Evolutionary conservation across 805 yeast species (phyloP).

Genomic region (Ogataea paradorogensis): DNA sequence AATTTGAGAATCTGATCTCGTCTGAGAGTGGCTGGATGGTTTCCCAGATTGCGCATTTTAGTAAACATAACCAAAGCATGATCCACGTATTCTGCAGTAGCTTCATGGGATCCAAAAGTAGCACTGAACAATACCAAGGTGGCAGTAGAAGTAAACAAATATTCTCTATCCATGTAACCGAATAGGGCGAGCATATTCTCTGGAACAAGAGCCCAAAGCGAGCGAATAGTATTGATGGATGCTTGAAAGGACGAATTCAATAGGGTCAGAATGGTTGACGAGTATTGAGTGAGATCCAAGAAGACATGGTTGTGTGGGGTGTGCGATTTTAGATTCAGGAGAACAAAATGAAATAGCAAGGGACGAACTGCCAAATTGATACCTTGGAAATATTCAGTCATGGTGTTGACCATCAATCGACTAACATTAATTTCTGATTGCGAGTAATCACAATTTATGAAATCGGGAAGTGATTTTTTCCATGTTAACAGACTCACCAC

Average conservation of each 20-base stretch:
- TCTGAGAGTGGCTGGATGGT: conserved; percentile 75
- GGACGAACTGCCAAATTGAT: conserved; percentile 78
- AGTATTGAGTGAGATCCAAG: conserved; percentile 64
- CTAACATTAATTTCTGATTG: conserved; percentile 54
- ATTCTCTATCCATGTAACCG: conserved; percentile 87
- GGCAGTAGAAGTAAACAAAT: conserved; percentile 72
- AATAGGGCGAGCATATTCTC: conserved; percentile 81
- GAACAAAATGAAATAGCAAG: conserved; percentile 69
- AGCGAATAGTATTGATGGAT: conserved; percentile 69
- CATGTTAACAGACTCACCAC: conserved; percentile 65
- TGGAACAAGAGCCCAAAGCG: conserved; percentile 70
- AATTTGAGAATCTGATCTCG: conserved; percentile 68
- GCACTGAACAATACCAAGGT: conserved; percentile 71
- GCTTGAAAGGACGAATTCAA: conserved; percentile 79
- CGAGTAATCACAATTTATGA: conserved; percentile 61
- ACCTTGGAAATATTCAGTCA: conserved; percentile 84
- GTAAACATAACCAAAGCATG: conserved; percentile 69
- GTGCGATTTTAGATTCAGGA: conserved; percentile 51
- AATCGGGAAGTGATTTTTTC: conserved; percentile 64
- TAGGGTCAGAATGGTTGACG: conserved; percentile 63
- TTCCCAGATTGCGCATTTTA: conserved; percentile 72
- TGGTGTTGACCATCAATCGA: conserved; percentile 65
- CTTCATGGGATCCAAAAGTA: conserved; percentile 79
- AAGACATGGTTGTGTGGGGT: conserved; percentile 38
- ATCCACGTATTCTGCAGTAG: conserved; percentile 66